Percentiles rank a stretch among this genome's conserved stretches.
Evolutionary conservation across 331 rosid genomes (phyloP).

Genomic region (Quercus tomentella): DNA sequence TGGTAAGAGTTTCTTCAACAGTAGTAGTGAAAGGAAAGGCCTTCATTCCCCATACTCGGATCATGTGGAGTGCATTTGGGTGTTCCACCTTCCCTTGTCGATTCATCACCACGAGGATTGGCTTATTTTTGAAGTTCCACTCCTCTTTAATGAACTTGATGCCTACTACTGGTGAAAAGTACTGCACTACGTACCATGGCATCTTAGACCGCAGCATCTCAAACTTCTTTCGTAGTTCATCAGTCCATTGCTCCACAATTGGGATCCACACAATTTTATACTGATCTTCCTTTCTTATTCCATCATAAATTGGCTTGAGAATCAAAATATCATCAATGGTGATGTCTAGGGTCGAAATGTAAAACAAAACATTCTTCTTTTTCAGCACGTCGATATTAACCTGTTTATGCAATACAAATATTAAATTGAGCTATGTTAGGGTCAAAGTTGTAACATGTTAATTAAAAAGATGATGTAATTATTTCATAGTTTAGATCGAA

Average conservation of each 20-base stretch:
- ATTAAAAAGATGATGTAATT: too few species aligned
- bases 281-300: not conserved
- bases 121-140: constrained; percentile 31
- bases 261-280: constrained; percentile 12
- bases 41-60: not conserved
- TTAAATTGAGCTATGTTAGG: not conserved
- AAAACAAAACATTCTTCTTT: not conserved
- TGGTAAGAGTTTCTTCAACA: not conserved
- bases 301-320: not conserved
- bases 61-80: constrained; percentile 15
- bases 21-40: not conserved
- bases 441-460: too few species aligned
- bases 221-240: not conserved
- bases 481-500: not conserved
- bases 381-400: not conserved
- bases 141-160: constrained; percentile 11
- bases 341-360: not conserved
- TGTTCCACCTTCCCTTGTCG: constrained; percentile 16
- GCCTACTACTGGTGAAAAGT: not conserved
- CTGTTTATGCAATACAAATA: not conserved
- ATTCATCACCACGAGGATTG: constrained; percentile 22
- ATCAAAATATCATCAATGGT: not conserved
- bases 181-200: constrained; percentile 29
- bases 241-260: constrained; percentile 5
- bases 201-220: constrained; percentile 12